Percentiles rank a stretch among this genome's conserved stretches.
These are phyloP conservation scores for Wickerhamiella lipophila DNA, from an alignment of 805 yeast genomes.

Conservation along the genomic window DNA sequence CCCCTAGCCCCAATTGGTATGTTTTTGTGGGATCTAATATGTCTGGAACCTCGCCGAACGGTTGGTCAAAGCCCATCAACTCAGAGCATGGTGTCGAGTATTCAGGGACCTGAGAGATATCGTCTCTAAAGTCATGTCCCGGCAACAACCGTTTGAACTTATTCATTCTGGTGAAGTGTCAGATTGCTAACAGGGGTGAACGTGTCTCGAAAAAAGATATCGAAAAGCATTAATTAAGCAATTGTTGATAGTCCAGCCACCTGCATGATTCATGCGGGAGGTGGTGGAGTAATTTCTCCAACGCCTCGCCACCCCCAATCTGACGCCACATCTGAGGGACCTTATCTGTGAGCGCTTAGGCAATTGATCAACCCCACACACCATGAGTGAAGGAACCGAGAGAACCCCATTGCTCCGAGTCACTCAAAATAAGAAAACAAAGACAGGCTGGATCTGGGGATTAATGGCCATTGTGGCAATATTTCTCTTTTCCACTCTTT, in stretches of 20 bases:
- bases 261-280: neutral
- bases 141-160: neutral
- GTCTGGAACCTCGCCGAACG: constrained; percentile 6
- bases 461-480: neutral
- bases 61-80: neutral
- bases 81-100: constrained; percentile 4
- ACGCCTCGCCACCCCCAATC: too few relatives aligned
- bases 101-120: constrained; percentile 1
- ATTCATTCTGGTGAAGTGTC: neutral
- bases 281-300: neutral
- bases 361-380: neutral
- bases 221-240: neutral
- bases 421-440: neutral
- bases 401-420: constrained; percentile 6
- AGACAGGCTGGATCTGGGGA: neutral
- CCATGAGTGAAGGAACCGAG: neutral
- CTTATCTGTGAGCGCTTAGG: too few relatives aligned
- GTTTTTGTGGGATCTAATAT: constrained; percentile 5
- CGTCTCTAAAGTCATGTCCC: constrained; percentile 8
- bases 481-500: neutral
- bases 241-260: constrained; percentile 1
- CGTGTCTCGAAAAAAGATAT: neutral
- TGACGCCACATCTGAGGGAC: too few relatives aligned
- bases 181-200: too few relatives aligned
- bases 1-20: neutral